phyloP scores from a whole-genome alignment of 2,329 filamentous ascomycete species.

The Epichloe baconii region DNA sequence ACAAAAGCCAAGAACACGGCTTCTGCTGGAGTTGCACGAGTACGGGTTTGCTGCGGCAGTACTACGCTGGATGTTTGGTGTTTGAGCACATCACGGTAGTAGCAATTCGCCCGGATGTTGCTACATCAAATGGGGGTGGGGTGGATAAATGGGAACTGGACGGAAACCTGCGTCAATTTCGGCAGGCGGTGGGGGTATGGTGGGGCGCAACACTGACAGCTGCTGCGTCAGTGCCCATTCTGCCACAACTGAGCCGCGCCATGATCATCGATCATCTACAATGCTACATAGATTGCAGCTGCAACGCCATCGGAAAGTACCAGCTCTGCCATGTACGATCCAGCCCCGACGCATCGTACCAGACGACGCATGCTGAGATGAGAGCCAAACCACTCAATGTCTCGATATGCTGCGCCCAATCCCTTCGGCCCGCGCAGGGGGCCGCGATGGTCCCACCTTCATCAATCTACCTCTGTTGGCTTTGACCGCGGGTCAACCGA shows the following conservation, averaged over 20 bases:
- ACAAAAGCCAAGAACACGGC: too few relatives aligned
- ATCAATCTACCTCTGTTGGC: conserved; percentile 36
- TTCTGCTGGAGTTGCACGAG: too few relatives aligned
- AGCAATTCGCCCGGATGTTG: too few relatives aligned
- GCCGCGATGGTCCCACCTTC: conserved; percentile 39
- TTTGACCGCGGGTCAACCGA: conserved; percentile 29
- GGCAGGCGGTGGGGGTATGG: neutral
- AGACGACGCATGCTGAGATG: conserved; percentile 6
- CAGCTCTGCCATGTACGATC: conserved; percentile 5
- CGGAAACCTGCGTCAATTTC: neutral
- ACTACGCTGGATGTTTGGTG: too few relatives aligned
- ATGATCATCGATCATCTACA: neutral
- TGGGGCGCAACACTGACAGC: neutral
- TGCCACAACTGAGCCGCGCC: neutral
- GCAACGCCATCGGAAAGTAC: conserved; percentile 3
- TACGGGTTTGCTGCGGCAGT: too few relatives aligned
- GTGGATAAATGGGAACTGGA: neutral
- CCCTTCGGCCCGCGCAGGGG: conserved; percentile 32
- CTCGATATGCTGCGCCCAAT: conserved; percentile 26
- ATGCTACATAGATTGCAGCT: neutral
- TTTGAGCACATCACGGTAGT: too few relatives aligned
- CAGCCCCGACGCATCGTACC: neutral
- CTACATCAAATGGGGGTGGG: too few relatives aligned
- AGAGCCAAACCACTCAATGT: conserved; percentile 19
- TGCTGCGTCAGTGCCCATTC: neutral